Base-by-base conservation (phyloP, 2,329 filamentous ascomycete species). In the Herpotrichia juniperi region DNA sequence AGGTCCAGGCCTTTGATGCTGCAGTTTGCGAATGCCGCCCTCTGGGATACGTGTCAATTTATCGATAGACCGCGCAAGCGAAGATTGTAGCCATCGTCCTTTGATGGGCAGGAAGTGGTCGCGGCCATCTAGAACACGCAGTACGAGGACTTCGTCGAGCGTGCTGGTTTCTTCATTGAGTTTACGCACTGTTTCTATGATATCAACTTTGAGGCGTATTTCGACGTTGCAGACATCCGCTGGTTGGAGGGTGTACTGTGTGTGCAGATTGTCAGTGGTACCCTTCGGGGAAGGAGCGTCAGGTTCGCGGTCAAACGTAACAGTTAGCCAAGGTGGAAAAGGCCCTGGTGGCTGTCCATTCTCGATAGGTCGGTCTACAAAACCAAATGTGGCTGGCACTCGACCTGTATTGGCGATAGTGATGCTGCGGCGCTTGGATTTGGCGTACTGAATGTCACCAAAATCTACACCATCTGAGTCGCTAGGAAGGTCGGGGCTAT, bases 381-480 rank as follows among this genome's bases (percentile, higher is more conserved):
- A 96, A 1, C 82, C 83, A 64, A 97, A 88, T 0, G 81, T 89
- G 0, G 94, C 93, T 2, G 87, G 74, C 0, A 96, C 91, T 24
- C 91, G 83, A 2, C 94, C 89, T 0, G 94, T 99, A 63, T 99
- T 99, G 22, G 94, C 94, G 49, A 99, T 85, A 0, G 93, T 97
- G 37, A 97, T 71, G 3, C 81, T 84, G 4, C 87, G 83, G 8
- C 79, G 81, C 60, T 88, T 85, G 7, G 80, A 83, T 53, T 88
- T 83, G 32, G 88, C 79, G 64, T 89, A 96, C 2, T 82, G 79
- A 1, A 97, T 78, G 3, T 87, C 78, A 0, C 92, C 93, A 70
- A 97, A 94, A 64, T 93, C 85, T 0, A 97, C 83, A 1, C 85
- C 84, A 62, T 87, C 78, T 51, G 67, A 72, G 31, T 61, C 57